Evolutionary conservation across 2,329 filamentous ascomycete species (phyloP).

Genomic region (Arachnomyces sp.): DNA sequence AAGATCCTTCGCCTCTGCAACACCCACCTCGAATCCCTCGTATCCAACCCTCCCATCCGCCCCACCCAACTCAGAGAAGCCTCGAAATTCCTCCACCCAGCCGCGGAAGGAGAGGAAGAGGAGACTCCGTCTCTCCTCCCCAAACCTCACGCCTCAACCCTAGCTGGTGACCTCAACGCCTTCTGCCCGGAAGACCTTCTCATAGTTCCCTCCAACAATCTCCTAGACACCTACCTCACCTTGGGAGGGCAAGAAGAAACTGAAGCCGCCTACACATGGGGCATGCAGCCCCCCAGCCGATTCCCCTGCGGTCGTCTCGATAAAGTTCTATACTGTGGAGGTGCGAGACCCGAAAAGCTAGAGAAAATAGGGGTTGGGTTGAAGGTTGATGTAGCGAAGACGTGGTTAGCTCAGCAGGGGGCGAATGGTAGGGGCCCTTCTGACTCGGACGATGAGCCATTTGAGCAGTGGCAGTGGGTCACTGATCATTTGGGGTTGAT

Average conservation of each 20-base stretch:
- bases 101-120: conserved; percentile 8
- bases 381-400: conserved; percentile 18
- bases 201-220: conserved; percentile 41
- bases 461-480: conserved; percentile 40
- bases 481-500: conserved; percentile 45
- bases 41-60: conserved; percentile 41
- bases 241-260: conserved; percentile 44
- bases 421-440: conserved; percentile 22
- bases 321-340: conserved; percentile 7
- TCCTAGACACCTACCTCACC: conserved; percentile 48
- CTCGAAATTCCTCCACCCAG: conserved; percentile 35
- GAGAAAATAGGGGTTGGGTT: conserved; percentile 44
- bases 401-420: too few species aligned
- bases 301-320: conserved; percentile 2
- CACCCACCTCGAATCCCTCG: conserved; percentile 51
- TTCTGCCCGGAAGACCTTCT: conserved; percentile 48
- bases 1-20: conserved; percentile 45
- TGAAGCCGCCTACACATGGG: conserved; percentile 52
- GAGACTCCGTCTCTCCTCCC: conserved; percentile 1
- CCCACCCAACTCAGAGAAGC: conserved; percentile 43
- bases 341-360: conserved; percentile 40
- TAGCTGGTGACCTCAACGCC: conserved; percentile 53
- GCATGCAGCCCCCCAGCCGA: conserved; percentile 37
- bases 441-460: conserved; percentile 22
- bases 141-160: conserved; percentile 34